Evolutionary conservation across 352 stramenopile genomes (phyloP), one percentile per base, ranked within the genome.

Genomic region (Globisporangium iwayamae): DNA sequence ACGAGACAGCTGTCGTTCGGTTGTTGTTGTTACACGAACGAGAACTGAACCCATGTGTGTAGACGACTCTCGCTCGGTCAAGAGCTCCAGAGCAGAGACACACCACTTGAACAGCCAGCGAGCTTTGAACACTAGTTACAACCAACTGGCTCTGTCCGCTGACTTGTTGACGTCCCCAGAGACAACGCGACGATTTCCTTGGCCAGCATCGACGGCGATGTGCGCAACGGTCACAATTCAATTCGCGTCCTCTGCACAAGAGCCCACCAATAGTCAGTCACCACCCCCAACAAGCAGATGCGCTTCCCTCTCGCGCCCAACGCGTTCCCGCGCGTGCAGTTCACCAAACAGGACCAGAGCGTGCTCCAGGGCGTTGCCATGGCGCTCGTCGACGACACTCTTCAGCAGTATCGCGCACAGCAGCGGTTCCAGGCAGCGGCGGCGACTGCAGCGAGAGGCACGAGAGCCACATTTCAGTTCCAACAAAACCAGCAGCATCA

Each of bases 321-420:
- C 25, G 25, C 51, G 25, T 61, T 61, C 36, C 55, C 55, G n/a
- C 41, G 38, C 13, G 41, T 61, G 22, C 55, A 38, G 0, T 61
- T 61, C 38, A 7, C 55, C 25, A 51, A 61, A 16, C 38, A 50
- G 11, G 55, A 61, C 25, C 39, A 22, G 8, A 10, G 16, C 20
- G 25, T 38, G 16, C 59, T 64, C 7, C 10, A 60, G 2, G 20
- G 20, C 16, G 38, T 61, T 6, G 18, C n/a, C 38, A 11, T 28
- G 38, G 25, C 55, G n/a, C 32, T 61, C 32, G 55, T 61, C 14
- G 25, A 61, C 18, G 38, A 48, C 25, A 51, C 55, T n/a, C 14
- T 61, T 7, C 28, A 36, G 55, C 55, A 61, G 25, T 51, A 36
- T n/a, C 32, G 51, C 20, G 18, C 36, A 14, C 55, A 61, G 10